Percentiles rank a stretch among this genome's conserved stretches.
These are phyloP conservation scores for Ceratocystis harringtonii DNA, from an alignment of 2,329 filamentous ascomycete species.

Conservation along the genomic window DNA sequence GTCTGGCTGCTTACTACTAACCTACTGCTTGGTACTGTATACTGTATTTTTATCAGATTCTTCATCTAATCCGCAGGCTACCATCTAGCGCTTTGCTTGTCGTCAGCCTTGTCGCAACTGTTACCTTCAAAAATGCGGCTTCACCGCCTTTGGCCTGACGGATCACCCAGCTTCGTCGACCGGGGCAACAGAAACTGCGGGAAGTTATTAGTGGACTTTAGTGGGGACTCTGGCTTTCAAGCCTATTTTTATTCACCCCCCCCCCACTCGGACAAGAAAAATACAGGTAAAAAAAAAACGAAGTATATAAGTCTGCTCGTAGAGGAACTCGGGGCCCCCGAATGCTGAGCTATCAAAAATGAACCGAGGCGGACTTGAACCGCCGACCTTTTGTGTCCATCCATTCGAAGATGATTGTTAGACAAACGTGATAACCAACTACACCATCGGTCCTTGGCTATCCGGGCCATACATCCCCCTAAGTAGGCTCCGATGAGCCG, in stretches of 20 bases:
- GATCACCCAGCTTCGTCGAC: conserved; percentile 4
- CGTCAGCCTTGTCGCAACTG: neutral
- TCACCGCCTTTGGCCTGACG: conserved; percentile 2
- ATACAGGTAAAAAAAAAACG: neutral
- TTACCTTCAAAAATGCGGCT: neutral
- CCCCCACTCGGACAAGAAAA: neutral
- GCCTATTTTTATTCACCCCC: neutral
- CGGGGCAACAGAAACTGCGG: neutral
- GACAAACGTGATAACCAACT: conserved; percentile 13
- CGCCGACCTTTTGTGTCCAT: conserved; percentile 12
- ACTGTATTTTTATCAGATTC: neutral
- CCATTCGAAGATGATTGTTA: conserved; percentile 2
- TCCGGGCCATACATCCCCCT: neutral
- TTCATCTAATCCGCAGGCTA: neutral
- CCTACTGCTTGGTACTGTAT: neutral
- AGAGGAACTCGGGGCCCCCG: neutral
- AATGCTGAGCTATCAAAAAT: neutral
- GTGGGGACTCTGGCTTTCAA: neutral
- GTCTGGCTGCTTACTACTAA: neutral
- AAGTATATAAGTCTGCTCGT: neutral
- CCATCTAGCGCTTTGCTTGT: neutral
- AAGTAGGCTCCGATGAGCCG: neutral
- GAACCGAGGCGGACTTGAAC: conserved; percentile 12
- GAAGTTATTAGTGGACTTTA: neutral
- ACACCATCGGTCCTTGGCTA: conserved; percentile 9